Evolutionary conservation across 2,329 filamentous ascomycete species (phyloP).

Genomic region (Cytospora mali): DNA sequence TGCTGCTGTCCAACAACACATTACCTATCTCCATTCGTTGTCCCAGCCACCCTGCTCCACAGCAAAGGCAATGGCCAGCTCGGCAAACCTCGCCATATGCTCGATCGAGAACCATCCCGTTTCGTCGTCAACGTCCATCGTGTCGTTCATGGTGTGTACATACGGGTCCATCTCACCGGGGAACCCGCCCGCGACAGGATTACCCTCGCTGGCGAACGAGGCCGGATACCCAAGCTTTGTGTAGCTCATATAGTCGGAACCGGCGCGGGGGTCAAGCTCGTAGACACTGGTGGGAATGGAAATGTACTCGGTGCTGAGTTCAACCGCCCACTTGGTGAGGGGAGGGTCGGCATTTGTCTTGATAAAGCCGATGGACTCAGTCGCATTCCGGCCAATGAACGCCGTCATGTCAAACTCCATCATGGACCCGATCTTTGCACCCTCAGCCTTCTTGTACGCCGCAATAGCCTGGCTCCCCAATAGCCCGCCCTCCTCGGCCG

Average conservation of each 20-base stretch:
- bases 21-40: conserved; percentile 44
- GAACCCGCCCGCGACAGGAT: conserved; percentile 38
- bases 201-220: conserved; percentile 43
- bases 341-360: conserved; percentile 41
- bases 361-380: conserved; percentile 44
- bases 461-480: conserved; percentile 75
- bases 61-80: conserved; percentile 44
- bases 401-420: conserved; percentile 58
- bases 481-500: conserved; percentile 78
- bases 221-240: conserved; percentile 44
- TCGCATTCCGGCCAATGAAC: conserved; percentile 41
- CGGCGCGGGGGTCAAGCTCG: conserved; percentile 37
- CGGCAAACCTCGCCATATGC: conserved; percentile 45
- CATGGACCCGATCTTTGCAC: conserved; percentile 71
- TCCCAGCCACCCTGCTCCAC: conserved; percentile 46
- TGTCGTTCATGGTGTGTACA: conserved; percentile 41
- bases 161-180: conserved; percentile 44
- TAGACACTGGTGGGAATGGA: conserved; percentile 41
- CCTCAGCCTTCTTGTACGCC: conserved; percentile 63
- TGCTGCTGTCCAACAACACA: background rate
- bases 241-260: conserved; percentile 47
- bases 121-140: conserved; percentile 43
- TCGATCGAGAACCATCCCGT: conserved; percentile 43
- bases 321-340: conserved; percentile 41
- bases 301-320: conserved; percentile 42